Evolutionary conservation across 768 basidiomycete genomes (phyloP).

Genomic region (Boletus patriciae): DNA sequence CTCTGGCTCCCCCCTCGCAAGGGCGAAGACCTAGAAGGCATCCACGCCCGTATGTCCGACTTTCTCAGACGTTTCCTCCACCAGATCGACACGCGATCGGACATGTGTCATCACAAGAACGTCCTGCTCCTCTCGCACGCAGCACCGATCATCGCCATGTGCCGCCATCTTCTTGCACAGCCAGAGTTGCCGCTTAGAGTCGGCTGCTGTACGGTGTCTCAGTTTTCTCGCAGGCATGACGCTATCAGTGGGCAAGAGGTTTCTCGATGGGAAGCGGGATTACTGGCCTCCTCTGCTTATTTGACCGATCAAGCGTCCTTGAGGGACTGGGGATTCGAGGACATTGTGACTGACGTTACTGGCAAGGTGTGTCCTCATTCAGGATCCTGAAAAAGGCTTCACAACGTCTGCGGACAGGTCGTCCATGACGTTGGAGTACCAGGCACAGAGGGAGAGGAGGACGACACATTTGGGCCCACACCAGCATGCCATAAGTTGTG

Average conservation of each 20-base stretch:
- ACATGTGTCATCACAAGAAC: conserved; percentile 42
- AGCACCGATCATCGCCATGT: conserved; percentile 69
- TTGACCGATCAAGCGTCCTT: conserved; percentile 52
- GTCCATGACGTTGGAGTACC: conserved; percentile 67
- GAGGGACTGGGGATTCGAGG: conserved; percentile 82
- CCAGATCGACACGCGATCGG: conserved; percentile 47
- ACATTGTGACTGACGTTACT: conserved; percentile 53
- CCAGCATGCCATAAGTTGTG: conserved; percentile 18
- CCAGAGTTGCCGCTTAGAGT: conserved; percentile 54
- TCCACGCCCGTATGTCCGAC: conserved; percentile 59
- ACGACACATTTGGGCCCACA: conserved; percentile 53
- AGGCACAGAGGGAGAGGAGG: conserved; percentile 60
- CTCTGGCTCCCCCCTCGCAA: conserved; percentile 69
- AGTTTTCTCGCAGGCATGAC: conserved; percentile 42
- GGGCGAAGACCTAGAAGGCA: conserved; percentile 64
- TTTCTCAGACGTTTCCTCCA: conserved; percentile 54
- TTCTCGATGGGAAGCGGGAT: conserved; percentile 44
- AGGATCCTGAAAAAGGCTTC: neutral
- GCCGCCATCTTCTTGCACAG: conserved; percentile 56
- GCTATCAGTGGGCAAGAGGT: conserved; percentile 34
- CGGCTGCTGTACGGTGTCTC: conserved; percentile 76
- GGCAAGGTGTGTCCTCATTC: conserved; percentile 51
- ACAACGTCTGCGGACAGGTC: conserved; percentile 44
- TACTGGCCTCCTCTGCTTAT: conserved; percentile 57
- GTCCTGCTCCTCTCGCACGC: conserved; percentile 73